These are phyloP conservation scores for Citrullus colocynthis DNA, from an alignment of 306 rosid genomes.

Conservation along the genomic window DNA sequence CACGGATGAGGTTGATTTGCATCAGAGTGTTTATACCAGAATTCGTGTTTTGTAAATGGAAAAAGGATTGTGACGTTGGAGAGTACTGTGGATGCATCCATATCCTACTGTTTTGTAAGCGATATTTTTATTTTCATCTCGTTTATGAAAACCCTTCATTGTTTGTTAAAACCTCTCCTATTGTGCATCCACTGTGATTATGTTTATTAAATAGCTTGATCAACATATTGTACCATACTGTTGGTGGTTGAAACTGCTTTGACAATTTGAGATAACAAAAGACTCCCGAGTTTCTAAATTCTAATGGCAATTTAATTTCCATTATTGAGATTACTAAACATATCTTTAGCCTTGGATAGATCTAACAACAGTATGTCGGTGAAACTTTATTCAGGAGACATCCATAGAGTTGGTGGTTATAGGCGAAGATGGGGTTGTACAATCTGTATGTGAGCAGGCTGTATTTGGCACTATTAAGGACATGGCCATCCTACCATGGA, in stretches of 20 bases:
- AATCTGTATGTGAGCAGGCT: slow-evolving; percentile 80
- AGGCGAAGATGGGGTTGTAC: slow-evolving; percentile 67
- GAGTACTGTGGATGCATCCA: not conserved
- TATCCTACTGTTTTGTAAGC: not conserved
- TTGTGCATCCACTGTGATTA: not conserved
- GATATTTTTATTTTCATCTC: not conserved
- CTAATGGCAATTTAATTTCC: not conserved
- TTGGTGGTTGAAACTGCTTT: not conserved
- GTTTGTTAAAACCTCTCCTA: not conserved
- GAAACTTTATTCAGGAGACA: slow-evolving; percentile 45
- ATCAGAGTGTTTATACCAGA: not conserved
- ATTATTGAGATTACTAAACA: not conserved
- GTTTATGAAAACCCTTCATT: not conserved
- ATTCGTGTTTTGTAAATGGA: not conserved
- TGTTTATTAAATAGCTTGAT: not conserved
- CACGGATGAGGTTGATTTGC: not conserved
- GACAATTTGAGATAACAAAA: not conserved
- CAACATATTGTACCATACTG: not conserved
- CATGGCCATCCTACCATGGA: slow-evolving; percentile 76
- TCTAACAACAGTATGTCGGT: not conserved
- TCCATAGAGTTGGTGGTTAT: slow-evolving; percentile 75
- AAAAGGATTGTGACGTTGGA: not conserved
- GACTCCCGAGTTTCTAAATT: not conserved
- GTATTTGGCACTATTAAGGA: slow-evolving; percentile 88
- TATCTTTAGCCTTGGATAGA: not conserved